Percentiles rank a stretch among this genome's conserved stretches.
Conservation (phyloP, 495 filamentous ascomycete species). For the Emericellopsis terricola region DNA sequence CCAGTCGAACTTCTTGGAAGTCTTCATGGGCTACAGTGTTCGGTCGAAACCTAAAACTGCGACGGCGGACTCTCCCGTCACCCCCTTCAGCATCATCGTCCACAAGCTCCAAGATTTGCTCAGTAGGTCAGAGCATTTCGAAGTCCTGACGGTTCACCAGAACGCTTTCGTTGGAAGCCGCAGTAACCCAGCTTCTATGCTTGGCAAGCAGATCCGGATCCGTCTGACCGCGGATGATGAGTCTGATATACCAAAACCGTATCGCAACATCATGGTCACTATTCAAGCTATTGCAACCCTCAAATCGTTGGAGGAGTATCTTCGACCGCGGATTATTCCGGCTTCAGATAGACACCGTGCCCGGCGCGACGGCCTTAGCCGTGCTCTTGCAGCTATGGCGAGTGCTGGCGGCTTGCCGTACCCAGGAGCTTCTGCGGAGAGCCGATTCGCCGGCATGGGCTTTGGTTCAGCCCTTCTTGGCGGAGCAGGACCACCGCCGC, state of each 20-base stretch:
- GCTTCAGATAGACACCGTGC: slow-evolving; percentile 62
- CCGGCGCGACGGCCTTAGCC: slow-evolving; percentile 47
- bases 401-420: slow-evolving; percentile 44
- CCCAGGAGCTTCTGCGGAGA: slow-evolving; percentile 17
- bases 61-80: slow-evolving; percentile 44
- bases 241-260: slow-evolving; percentile 67
- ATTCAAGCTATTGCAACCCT: slow-evolving; percentile 98
- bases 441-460: slow-evolving; percentile 26
- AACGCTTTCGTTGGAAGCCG: slow-evolving; percentile 83
- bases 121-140: slow-evolving; percentile 93
- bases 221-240: slow-evolving; percentile 82
- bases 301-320: slow-evolving; percentile 90
- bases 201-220: slow-evolving; percentile 86
- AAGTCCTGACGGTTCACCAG: slow-evolving; percentile 87
- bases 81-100: slow-evolving; percentile 79
- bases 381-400: slow-evolving; percentile 61
- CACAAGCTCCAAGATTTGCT: slow-evolving; percentile 91
- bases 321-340: slow-evolving; percentile 77
- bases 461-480: slow-evolving; percentile 9
- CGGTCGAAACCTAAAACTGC: slow-evolving; percentile 44
- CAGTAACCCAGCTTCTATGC: slow-evolving; percentile 85
- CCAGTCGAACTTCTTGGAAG: slow-evolving; percentile 70
- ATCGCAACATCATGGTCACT: slow-evolving; percentile 88
- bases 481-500: slow-evolving; percentile 12
- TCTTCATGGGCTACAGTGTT: slow-evolving; percentile 70